These are phyloP conservation scores for Camelina neglecta DNA, from an alignment of 345 rosid genomes.

Conservation along the genomic window DNA sequence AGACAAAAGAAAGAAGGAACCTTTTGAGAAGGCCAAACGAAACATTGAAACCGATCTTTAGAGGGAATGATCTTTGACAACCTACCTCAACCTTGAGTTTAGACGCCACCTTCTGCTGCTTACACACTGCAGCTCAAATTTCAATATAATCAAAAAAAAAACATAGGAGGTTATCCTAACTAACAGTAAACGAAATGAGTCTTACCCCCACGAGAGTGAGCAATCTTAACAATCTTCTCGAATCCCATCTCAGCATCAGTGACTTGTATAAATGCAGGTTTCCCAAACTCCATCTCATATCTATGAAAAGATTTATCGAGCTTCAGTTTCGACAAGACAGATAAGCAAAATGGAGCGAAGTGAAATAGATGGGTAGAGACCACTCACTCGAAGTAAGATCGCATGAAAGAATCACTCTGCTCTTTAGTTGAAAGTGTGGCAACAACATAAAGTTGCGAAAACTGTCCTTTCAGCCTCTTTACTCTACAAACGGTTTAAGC, in stretches of 20 bases:
- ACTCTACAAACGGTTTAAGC: conserved; percentile 51
- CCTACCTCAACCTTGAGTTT: conserved; percentile 87
- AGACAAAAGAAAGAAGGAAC: background rate
- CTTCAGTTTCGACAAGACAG: conserved; percentile 7
- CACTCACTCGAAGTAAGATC: conserved; percentile 85
- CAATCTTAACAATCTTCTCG: conserved; percentile 88
- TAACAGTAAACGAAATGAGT: conserved; percentile 9
- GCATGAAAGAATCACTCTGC: conserved; percentile 73
- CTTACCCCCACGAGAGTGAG: conserved; percentile 81
- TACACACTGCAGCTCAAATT: conserved; percentile 65
- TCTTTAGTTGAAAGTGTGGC: conserved; percentile 63
- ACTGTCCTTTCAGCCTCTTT: conserved; percentile 67
- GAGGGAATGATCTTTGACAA: conserved; percentile 3
- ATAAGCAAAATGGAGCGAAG: background rate
- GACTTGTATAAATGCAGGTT: conserved; percentile 79
- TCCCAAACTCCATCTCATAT: conserved; percentile 82
- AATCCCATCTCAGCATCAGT: conserved; percentile 93
- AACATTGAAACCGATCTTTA: background rate
- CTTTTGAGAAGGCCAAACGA: background rate
- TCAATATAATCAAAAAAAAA: background rate
- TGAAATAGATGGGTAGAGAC: conserved; percentile 7
- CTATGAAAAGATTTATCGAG: conserved; percentile 42
- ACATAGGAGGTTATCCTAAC: conserved; percentile 9
- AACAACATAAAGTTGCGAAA: conserved; percentile 72
- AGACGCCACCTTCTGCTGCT: conserved; percentile 64